These are phyloP conservation scores for Yamadazyma sp. DNA, from an alignment of 1,139 yeast genomes.

Conservation along the genomic window DNA sequence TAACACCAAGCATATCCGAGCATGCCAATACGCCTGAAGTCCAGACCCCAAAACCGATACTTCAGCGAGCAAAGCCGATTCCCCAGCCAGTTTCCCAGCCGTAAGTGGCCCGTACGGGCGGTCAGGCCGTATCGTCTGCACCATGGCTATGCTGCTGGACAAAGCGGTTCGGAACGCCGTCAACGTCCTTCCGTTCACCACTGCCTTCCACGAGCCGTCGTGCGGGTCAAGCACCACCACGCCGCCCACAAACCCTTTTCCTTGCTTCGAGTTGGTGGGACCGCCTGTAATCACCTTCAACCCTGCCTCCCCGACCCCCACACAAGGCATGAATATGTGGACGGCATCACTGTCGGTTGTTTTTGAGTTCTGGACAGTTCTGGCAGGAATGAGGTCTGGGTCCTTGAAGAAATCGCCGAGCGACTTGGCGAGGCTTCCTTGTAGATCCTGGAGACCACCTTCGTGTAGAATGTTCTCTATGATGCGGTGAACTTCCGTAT, in stretches of 20 bases:
- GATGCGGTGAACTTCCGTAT: slow-evolving; percentile 4
- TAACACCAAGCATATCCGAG: slow-evolving; percentile 42
- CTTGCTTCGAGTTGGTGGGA: slow-evolving; percentile 29
- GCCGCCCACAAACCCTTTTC: slow-evolving; percentile 53
- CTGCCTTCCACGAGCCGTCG: slow-evolving; percentile 53
- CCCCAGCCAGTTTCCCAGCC: too few relatives aligned
- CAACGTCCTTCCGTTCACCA: slow-evolving; percentile 57
- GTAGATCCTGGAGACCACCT: slow-evolving; percentile 19
- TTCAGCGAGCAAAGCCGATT: slow-evolving; percentile 23
- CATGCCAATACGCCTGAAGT: slow-evolving; percentile 67
- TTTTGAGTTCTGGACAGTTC: slow-evolving; percentile 30
- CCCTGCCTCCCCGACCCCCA: slow-evolving; percentile 48
- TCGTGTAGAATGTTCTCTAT: slow-evolving; percentile 1
- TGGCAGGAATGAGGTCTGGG: slow-evolving; percentile 37
- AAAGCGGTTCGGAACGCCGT: slow-evolving; percentile 73
- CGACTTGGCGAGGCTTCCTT: slow-evolving; percentile 27
- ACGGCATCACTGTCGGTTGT: slow-evolving; percentile 33
- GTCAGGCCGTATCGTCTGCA: slow-evolving; percentile 27
- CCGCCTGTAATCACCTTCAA: slow-evolving; percentile 54
- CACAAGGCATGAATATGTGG: slow-evolving; percentile 67
- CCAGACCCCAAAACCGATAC: slow-evolving; percentile 64
- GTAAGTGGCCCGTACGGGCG: slow-evolving; percentile 5
- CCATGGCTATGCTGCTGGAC: slow-evolving; percentile 52
- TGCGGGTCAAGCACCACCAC: slow-evolving; percentile 50
- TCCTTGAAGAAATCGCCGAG: slow-evolving; percentile 21